Evolutionary conservation across 352 stramenopile genomes (phyloP).

Genomic region (Thalassiosira livingstoniorum): DNA sequence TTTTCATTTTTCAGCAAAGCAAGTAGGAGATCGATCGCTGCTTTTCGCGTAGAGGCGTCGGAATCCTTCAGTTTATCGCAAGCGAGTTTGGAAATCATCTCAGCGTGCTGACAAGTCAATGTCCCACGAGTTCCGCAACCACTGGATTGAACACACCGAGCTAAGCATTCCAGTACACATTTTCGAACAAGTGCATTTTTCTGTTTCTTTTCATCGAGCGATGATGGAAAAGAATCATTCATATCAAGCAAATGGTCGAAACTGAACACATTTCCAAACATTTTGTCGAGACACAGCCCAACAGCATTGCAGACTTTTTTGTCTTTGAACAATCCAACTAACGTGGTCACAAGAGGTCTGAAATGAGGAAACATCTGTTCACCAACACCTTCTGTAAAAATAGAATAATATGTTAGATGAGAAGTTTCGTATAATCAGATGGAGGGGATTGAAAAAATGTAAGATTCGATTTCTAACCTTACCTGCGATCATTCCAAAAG

Average conservation of each 20-base stretch:
- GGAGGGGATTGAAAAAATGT: slow-evolving; percentile 76
- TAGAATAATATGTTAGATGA: no score
- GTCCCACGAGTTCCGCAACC: slow-evolving; percentile 61
- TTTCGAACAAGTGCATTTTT: slow-evolving; percentile 83
- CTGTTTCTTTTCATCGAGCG: slow-evolving; percentile 79
- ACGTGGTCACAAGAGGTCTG: slow-evolving; percentile 68
- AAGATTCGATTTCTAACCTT: slow-evolving; percentile 81
- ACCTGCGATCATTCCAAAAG: slow-evolving; percentile 80
- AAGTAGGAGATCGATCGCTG: slow-evolving; percentile 68
- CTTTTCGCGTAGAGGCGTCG: slow-evolving; percentile 77
- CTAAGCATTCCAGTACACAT: slow-evolving; percentile 73
- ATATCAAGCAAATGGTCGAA: slow-evolving; percentile 83
- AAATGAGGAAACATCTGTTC: slow-evolving; percentile 79
- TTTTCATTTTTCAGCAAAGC: slow-evolving; percentile 67
- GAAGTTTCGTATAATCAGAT: no score
- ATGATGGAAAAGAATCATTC: slow-evolving; percentile 71
- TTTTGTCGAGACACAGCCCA: slow-evolving; percentile 73
- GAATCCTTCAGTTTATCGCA: slow-evolving; percentile 78
- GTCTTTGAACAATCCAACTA: slow-evolving; percentile 83
- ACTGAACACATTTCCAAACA: slow-evolving; percentile 82
- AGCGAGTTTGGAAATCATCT: slow-evolving; percentile 60
- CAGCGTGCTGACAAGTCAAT: slow-evolving; percentile 54
- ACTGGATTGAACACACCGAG: slow-evolving; percentile 71
- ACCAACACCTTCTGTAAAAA: slow-evolving; percentile 80
- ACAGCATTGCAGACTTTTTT: slow-evolving; percentile 84